Base-by-base conservation (phyloP, 2,329 filamentous ascomycete genomes). In the Monilinia polystroma region DNA sequence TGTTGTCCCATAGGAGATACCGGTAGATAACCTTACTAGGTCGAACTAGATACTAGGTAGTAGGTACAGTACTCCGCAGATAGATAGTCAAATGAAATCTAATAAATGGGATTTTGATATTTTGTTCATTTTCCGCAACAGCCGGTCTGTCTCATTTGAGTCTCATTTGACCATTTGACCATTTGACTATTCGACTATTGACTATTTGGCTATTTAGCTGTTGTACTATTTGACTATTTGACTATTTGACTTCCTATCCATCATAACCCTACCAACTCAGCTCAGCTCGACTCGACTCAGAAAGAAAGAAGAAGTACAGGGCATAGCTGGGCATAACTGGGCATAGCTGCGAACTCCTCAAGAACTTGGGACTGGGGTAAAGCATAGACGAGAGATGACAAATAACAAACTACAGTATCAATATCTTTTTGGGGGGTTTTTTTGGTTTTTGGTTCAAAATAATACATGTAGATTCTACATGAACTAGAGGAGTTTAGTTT, bases 101-200 rank as follows among this genome's bases (percentile, higher is more conserved):
- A 26, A 14, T 11, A 11, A 14, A n/a, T 18, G 20, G 32, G 32
- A 18, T 51, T 0, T 16, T 35, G 26, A 20, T 8, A 16, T 32
- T 60, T 62, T 62, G 12, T 62, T 51, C 14, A 35, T 62, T 32
- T 38, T 62, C 58, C 58, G 58, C 58, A 18, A 51, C 29, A 51
- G 32, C 58, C 58, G 58, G 32, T 35, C 32, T 35, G 32, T 35
- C 32, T 35, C 32, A 35, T 35, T 35, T 35, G 32, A 35, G 32
- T 35, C 32, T 35, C 32, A 35, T 35, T 35, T 35, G 32, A 35
- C 32, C 7, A 35, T 35, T 35, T 35, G 32, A 35, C 32, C 6
- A 35, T 35, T 35, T 1, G 32, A 7, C 32, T 35, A 35, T 35
- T 35, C 0, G 32, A 35, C 32, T 35, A 35, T 35, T 35, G 5